Evolutionary conservation across 2,329 filamentous ascomycete species (phyloP), one percentile per base, ranked within the genome.

Genomic region (Fusarium robinianum): DNA sequence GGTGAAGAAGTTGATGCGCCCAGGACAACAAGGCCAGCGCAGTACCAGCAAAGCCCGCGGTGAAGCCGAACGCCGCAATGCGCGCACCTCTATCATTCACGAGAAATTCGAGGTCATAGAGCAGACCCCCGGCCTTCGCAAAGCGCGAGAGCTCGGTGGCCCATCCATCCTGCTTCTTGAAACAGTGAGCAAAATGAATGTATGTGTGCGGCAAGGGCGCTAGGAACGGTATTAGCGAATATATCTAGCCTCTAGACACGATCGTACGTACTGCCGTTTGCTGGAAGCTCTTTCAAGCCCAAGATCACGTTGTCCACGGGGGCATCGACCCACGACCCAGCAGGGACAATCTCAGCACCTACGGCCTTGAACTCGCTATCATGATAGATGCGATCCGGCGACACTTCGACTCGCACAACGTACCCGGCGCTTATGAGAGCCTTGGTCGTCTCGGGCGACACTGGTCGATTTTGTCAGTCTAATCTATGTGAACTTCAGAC

Each of bases 41-140:
- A 27, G 85, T 80, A 23, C 84, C 83, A 5, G 86, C 83, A 64
- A 88, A 94, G 14, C 88, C 89, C 19, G 88, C 89, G 49, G 85
- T 81, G 68, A 83, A 88, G 10, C 85, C 80, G 60, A 90, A 89
- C 1, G 84, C 83, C 6, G 85, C 84, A 2, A 91, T 84, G 49
- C 88, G 74, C 31, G 87, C 76, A 2, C 54, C 54, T 6, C 53
- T 22, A 5, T 32, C 80, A 57, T 95, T 86, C 25, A 81, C 80
- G 24, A 96, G 76, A 67, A 96, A 96, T 66, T 96, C 91, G 24
- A 96, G 79, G 62, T 96, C 91, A 46, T 90, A 81, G 10, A 96
- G 80, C 6, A 55, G 30, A 5, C 53, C 59, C 5, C 55, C 55
- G 45, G 88, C 90, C 16, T 82, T 79, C 18, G 87, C 79, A 68